Conservation (phyloP, 1,284 basidiomycete genomes). For the Mycocalia duriaeana region DNA sequence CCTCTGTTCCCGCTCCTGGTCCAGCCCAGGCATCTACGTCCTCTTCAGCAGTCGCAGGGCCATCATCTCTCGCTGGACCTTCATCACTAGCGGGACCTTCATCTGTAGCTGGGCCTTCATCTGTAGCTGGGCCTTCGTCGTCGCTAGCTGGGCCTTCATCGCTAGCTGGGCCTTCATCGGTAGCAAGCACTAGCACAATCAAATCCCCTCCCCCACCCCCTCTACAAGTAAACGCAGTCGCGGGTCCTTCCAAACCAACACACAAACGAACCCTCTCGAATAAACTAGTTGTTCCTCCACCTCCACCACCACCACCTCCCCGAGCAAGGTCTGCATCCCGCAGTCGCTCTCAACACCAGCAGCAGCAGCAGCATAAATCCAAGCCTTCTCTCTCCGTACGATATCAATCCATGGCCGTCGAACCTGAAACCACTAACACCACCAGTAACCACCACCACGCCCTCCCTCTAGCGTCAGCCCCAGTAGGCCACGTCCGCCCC, state of each 20-base stretch:
- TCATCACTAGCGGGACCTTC: neutral
- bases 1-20: neutral
- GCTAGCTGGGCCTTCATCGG: neutral
- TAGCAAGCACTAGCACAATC: neutral
- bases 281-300: neutral
- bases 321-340: constrained; percentile 14
- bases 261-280: neutral
- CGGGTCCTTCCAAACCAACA: constrained; percentile 7
- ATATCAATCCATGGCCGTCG: constrained; percentile 23
- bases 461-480: neutral
- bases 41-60: neutral
- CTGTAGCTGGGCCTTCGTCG: neutral
- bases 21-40: neutral
- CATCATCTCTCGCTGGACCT: neutral
- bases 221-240: constrained; percentile 3
- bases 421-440: constrained; percentile 9
- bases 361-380: constrained; percentile 15
- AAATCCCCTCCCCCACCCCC: too few relatives aligned
- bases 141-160: neutral
- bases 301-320: constrained; percentile 10
- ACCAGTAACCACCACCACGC: constrained; percentile 6
- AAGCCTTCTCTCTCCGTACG: constrained; percentile 19
- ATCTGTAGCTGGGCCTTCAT: neutral
- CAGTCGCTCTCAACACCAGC: constrained; percentile 16
- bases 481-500: constrained; percentile 11